Base-by-base conservation (phyloP, 2,329 filamentous ascomycete species). In the Alternaria novae-zelandiae region DNA sequence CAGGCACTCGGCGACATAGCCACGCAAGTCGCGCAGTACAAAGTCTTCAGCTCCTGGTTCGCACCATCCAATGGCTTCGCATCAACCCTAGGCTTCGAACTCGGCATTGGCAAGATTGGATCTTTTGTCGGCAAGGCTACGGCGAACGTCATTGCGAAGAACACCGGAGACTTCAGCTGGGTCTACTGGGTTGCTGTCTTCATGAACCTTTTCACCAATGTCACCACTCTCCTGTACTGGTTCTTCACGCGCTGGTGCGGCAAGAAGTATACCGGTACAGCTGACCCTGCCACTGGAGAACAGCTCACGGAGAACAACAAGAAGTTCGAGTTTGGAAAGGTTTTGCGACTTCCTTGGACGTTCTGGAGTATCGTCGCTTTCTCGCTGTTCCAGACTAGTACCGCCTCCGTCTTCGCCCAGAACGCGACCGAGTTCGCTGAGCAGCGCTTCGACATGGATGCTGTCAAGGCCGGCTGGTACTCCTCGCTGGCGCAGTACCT, bases 31-130 rank as follows among this genome's bases (percentile, higher is more conserved):
- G 88, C 88, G 0, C 87, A 89, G 71, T 90, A 89, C 73, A 88
- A 89, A 64, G 85, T 90, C 64, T 90, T 90, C 68, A 88, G 86
- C 0, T 88, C 86, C 0, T 90, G 88, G 88, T 90, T 90, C 64
- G 82, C 87, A 0, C 88, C 88, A 0, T 87, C 82, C 8, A 84
- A 86, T 59, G 88, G 88, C 2, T 90, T 90, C 70, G 88, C 87
- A 0, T 87, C 87, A 0, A 90, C 87, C 0, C 80, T 90, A 0
- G 88, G 84, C 0, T 85, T 90, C 5, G 88, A 90, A 71, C 80
- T 90, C 0, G 86, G 83, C 0, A 83, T 90, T 56, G 86, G 86
- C 17, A 89, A 89, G 73, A 85, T 90, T 9, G 87, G 88, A 2
- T 83, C 83, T 0, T 89, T 90, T 59, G 85, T 88, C 1, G 88